A percentile compares a stretch with the other conserved stretches of the same genome.
Conservation (phyloP, 345 rosid species). For the Eucalyptus lansdowneana region DNA sequence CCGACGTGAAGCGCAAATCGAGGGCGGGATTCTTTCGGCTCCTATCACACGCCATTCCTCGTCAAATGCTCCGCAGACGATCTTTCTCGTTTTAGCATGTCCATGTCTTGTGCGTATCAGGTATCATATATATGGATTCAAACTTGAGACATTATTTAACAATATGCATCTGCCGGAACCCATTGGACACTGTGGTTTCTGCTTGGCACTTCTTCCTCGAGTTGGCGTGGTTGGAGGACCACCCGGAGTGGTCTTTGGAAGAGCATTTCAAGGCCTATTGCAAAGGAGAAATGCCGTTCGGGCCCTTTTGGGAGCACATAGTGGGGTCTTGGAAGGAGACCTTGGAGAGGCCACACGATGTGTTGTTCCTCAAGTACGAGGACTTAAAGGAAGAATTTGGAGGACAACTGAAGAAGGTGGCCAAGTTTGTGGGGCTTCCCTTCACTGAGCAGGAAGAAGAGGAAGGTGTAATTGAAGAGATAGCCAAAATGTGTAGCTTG, state of each 20-base stretch:
- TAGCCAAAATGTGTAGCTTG: not conserved
- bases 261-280: not conserved
- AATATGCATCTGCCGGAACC: not conserved
- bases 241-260: not conserved
- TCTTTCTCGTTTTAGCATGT: too few relatives aligned
- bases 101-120: too few relatives aligned
- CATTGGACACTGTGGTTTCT: not conserved
- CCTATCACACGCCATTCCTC: too few relatives aligned
- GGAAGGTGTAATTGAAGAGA: not conserved
- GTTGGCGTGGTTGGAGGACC: fast-evolving
- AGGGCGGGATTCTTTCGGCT: too few relatives aligned
- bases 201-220: not conserved
- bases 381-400: not conserved
- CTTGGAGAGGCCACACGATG: not conserved
- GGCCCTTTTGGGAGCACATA: not conserved
- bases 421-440: not conserved
- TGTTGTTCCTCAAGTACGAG: not conserved
- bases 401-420: not conserved
- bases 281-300: not conserved
- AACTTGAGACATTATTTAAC: too few relatives aligned
- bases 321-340: not conserved
- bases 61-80: too few relatives aligned
- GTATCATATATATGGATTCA: too few relatives aligned
- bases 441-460: not conserved
- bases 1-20: too few relatives aligned